phyloP scores from a whole-genome alignment of 139 green algal genomes.

The Chlamydomonas schloesseri region DNA sequence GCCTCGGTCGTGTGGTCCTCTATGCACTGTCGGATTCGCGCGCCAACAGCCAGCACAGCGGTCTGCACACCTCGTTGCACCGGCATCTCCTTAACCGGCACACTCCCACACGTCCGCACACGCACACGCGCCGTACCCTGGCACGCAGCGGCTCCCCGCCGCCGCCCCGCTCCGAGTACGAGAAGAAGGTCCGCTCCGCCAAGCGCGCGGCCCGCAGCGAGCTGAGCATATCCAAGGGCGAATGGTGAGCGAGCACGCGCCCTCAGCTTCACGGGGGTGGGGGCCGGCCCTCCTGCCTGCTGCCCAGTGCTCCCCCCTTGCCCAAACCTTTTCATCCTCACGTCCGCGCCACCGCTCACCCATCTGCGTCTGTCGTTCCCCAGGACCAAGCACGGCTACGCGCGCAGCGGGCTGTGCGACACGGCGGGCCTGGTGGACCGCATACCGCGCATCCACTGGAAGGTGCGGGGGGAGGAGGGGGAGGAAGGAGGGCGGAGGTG shows the following conservation, averaged over 20 bases:
- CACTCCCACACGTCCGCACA: no score
- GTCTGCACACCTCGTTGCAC: no score
- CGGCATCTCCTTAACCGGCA: no score
- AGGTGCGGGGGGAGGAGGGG: slow-evolving; percentile 35
- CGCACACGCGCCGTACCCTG: no score
- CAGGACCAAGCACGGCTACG: slow-evolving; percentile 71
- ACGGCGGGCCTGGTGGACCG: slow-evolving; percentile 65
- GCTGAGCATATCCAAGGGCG: slow-evolving; percentile 80
- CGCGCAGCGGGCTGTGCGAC: slow-evolving; percentile 31
- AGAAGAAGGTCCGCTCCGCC: slow-evolving; percentile 72
- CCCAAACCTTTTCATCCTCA: neutral
- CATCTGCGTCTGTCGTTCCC: neutral
- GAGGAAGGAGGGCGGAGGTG: neutral
- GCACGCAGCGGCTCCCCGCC: no score
- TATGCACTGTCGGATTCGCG: no score
- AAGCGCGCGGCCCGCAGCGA: slow-evolving; percentile 86
- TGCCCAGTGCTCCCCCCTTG: neutral
- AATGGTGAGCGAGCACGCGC: no score
- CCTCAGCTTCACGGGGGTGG: no score
- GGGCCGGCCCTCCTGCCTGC: no score
- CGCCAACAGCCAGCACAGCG: no score
- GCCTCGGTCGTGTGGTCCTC: no score
- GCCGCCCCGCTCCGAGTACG: neutral
- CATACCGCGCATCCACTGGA: slow-evolving; percentile 68
- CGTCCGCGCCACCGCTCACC: neutral